phyloP scores from a whole-genome alignment of 495 filamentous ascomycete species.

The Penicillium silybi region DNA sequence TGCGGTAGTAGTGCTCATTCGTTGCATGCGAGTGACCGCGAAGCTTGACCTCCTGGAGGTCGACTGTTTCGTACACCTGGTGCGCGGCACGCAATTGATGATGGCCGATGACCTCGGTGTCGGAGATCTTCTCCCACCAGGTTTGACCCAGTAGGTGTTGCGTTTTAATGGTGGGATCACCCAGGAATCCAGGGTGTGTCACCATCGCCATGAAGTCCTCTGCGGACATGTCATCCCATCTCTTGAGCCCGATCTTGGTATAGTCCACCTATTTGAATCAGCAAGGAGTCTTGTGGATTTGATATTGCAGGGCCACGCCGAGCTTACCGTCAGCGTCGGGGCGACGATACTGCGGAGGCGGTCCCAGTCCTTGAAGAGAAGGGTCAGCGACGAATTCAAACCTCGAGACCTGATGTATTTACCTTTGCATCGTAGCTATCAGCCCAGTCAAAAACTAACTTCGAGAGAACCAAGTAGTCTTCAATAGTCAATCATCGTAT shows the following conservation, averaged over 20 bases:
- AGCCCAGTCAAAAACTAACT: conserved; percentile 64
- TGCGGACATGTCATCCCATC: conserved; percentile 69
- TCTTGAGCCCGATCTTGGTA: conserved; percentile 65
- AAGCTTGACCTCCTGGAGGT: conserved; percentile 25
- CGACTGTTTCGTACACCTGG: conserved; percentile 32
- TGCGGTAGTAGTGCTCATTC: conserved; percentile 69
- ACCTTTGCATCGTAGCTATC: conserved; percentile 76
- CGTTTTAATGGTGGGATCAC: conserved; percentile 65
- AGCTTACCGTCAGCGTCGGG: conserved; percentile 55
- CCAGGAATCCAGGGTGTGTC: conserved; percentile 61
- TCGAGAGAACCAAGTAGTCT: conserved; percentile 27
- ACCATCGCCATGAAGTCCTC: conserved; percentile 69
- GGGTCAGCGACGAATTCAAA: background rate
- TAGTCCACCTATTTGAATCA: conserved; percentile 56
- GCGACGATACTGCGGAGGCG: conserved; percentile 68
- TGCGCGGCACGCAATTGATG: conserved; percentile 79
- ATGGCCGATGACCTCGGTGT: conserved; percentile 64
- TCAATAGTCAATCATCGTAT: background rate
- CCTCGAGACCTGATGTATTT: background rate
- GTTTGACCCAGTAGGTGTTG: conserved; percentile 74
- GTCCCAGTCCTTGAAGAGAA: conserved; percentile 54
- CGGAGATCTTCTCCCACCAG: conserved; percentile 65
- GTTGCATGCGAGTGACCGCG: conserved; percentile 63
- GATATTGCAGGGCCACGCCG: no score
- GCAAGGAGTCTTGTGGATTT: background rate